Evolutionary conservation across 1,284 basidiomycete species (phyloP), one percentile per base, ranked within the genome.

Genomic region (Chalciporus sp.): DNA sequence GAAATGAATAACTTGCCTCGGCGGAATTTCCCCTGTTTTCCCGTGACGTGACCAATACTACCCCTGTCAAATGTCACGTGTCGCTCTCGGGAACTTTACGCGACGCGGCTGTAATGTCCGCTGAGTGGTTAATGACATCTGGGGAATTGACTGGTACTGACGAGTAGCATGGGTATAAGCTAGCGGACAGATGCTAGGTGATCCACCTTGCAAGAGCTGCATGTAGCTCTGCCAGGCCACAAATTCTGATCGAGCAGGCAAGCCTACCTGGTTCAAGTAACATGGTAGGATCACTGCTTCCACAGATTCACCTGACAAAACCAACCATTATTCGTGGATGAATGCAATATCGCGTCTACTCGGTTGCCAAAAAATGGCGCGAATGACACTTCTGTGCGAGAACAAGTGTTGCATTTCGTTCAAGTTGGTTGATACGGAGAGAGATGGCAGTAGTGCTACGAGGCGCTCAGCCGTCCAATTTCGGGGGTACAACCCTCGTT

Each of bases 1-100:
- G n/a, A n/a, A n/a, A n/a, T 48, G 41, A 53, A 48, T 40, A 19
- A 53, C 52, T 53, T 16, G 46, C 52, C 52, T 51, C 27, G 11
- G 39, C 19, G 41, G 41, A 27, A 49, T 44, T 33, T 47, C 45
- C 44, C 40, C 47, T 23, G 11, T 35, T 9, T 4, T n/a, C 31
- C 19, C 31, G 51, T 52, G 51, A 47, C 29, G 51, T 52, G 45
- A 47, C 51, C n/a, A n/a, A 23, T 23, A 16, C 17, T 17, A 40
- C 51, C 51, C 51, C 47, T 52, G 41, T 52, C 17, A 12, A 9
- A 16, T 42, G 40, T 42, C 51, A 43, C 27, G 40, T 47, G 23
- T 37, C 51, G n/a, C 29, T n/a, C 12, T 14, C 12, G 14, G 37
- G 23, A n/a, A 31, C 17, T 14, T 4, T 17, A 23, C 23, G 23